These are phyloP conservation scores for Perkinsus marinus DNA, from an alignment of 169 alveolate genomes.

Conservation along the genomic window DNA sequence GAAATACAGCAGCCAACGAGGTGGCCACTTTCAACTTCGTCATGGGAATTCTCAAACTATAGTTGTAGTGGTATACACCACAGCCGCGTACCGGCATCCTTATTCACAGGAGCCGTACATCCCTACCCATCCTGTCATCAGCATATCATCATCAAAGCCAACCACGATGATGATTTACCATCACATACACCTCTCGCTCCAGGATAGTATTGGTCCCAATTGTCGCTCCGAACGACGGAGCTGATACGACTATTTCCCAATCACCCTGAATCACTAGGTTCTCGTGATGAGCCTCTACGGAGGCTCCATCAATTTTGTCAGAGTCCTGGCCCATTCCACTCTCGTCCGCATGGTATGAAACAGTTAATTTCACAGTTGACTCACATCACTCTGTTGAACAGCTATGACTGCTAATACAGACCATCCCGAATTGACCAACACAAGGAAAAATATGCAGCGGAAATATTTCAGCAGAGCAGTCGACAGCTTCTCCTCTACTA, in stretches of 20 bases:
- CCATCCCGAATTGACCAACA: neutral
- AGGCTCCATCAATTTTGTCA: neutral
- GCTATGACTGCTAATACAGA: no score
- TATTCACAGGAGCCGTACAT: no score
- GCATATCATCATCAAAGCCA: neutral
- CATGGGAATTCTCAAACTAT: no score
- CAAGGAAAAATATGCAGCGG: neutral
- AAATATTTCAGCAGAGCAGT: neutral
- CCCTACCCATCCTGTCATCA: no score
- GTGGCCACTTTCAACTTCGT: no score
- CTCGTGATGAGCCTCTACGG: neutral
- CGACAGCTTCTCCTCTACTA: neutral
- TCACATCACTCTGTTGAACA: no score
- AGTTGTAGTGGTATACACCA: no score
- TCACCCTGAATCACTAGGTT: neutral
- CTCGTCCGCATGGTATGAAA: no score
- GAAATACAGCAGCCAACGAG: no score
- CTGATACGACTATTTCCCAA: neutral
- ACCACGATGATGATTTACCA: neutral
- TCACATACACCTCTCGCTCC: neutral
- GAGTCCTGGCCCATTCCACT: no score
- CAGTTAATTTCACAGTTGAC: no score
- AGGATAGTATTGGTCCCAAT: neutral
- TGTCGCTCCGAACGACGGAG: neutral
- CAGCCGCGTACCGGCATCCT: no score